These are phyloP conservation scores for Cruciata laevipes DNA, from an alignment of 257 asterid genomes.

Conservation along the genomic window DNA sequence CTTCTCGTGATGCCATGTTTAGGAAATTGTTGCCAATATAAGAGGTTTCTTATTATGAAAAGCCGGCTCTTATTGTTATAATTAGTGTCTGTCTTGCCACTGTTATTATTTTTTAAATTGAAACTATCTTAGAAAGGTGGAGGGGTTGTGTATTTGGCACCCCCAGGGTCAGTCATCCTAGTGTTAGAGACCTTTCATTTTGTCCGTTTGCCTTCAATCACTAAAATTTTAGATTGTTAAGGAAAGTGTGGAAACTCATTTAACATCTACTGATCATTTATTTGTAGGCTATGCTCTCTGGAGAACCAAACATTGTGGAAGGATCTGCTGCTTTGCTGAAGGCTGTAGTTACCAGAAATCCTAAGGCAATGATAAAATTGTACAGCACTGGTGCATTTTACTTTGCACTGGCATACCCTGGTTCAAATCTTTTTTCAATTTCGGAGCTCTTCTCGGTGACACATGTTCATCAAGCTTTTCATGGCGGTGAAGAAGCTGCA, in stretches of 20 bases:
- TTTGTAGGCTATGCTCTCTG: slow-evolving; percentile 86
- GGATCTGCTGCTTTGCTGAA: slow-evolving; percentile 90
- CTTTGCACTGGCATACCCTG: slow-evolving; percentile 96
- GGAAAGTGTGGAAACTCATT: background rate
- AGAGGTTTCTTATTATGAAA: background rate
- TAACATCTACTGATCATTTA: background rate
- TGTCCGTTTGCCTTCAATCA: background rate
- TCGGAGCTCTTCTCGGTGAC: slow-evolving; percentile 90
- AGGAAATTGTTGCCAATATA: background rate
- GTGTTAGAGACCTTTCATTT: background rate
- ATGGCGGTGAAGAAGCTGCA: slow-evolving; percentile 99
- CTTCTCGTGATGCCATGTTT: background rate
- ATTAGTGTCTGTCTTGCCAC: background rate
- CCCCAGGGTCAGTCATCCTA: background rate
- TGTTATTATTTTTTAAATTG: too few relatives aligned
- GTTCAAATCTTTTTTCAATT: slow-evolving; percentile 90
- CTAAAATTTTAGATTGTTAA: background rate
- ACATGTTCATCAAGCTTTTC: slow-evolving; percentile 96
- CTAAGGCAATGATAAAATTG: slow-evolving; percentile 92
- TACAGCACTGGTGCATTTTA: slow-evolving; percentile 96
- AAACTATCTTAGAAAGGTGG: too few relatives aligned
- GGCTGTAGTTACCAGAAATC: slow-evolving; percentile 90
- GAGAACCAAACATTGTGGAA: slow-evolving; percentile 90
- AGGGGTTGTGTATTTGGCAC: too few relatives aligned
- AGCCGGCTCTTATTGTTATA: background rate